Evolutionary conservation across 1,139 yeast genomes (phyloP).

Genomic region (Yamadazyma diddensiae): DNA sequence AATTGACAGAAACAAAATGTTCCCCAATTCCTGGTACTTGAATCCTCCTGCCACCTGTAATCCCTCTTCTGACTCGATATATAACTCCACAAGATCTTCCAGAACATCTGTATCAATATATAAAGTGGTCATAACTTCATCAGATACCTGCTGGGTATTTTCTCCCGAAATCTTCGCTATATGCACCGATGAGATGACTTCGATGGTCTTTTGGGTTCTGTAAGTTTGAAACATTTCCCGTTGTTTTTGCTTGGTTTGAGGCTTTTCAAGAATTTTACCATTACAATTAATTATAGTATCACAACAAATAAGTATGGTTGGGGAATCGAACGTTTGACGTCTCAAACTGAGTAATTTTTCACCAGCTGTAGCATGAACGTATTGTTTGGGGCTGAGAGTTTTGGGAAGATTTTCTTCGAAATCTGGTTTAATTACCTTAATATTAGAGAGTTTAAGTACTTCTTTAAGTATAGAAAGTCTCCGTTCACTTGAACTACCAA

Average conservation of each 20-base stretch:
- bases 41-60: slow-evolving; percentile 89
- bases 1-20: slow-evolving; percentile 57
- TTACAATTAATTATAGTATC: slow-evolving; percentile 77
- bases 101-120: slow-evolving; percentile 35
- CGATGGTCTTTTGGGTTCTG: slow-evolving; percentile 42
- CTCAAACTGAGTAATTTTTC: slow-evolving; percentile 45
- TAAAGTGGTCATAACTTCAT: slow-evolving; percentile 24
- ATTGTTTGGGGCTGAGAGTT: slow-evolving; percentile 49
- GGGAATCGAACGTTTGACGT: slow-evolving; percentile 8
- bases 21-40: slow-evolving; percentile 74
- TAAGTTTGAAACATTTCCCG: slow-evolving; percentile 46
- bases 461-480: slow-evolving; percentile 60
- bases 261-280: slow-evolving; percentile 73
- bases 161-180: slow-evolving; percentile 34
- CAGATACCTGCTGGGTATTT: slow-evolving; percentile 5
- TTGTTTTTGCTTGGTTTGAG: slow-evolving; percentile 44
- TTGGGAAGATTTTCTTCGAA: slow-evolving; percentile 78
- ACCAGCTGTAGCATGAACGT: slow-evolving; percentile 68
- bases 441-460: slow-evolving; percentile 58
- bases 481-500: slow-evolving; percentile 87
- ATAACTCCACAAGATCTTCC: slow-evolving; percentile 53
- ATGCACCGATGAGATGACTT: slow-evolving; percentile 69
- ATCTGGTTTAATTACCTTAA: slow-evolving; percentile 49
- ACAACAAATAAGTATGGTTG: slow-evolving; percentile 59
- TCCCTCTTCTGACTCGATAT: slow-evolving; percentile 74